phyloP scores from a whole-genome alignment of 2,329 filamentous ascomycete species.

The Arthrobotrys megalospora region DNA sequence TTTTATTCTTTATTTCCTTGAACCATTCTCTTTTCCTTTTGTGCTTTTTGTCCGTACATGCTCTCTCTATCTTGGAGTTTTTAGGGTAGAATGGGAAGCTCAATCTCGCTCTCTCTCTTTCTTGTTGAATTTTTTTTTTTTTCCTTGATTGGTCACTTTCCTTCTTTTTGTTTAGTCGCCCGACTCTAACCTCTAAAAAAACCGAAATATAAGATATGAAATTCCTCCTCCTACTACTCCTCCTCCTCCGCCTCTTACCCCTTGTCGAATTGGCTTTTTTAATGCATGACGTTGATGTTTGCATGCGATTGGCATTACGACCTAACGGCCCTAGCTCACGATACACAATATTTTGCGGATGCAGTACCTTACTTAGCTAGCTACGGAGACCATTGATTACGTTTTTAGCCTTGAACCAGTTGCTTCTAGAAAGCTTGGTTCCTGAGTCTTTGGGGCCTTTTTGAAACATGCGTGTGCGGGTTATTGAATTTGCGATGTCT shows the following conservation, averaged over 20 bases:
- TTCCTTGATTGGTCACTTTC: not conserved
- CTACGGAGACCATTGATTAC: too few species aligned
- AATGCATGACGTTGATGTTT: too few species aligned
- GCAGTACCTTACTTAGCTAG: too few species aligned
- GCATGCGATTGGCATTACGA: too few species aligned
- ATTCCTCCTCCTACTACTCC: not conserved
- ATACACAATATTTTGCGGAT: too few species aligned
- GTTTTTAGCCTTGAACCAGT: too few species aligned
- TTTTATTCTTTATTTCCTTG: constrained; percentile 21
- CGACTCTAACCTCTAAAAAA: not conserved
- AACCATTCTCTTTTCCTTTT: constrained; percentile 21
- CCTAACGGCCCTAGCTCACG: too few species aligned
- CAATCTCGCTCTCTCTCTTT: not conserved
- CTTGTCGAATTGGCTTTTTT: too few species aligned
- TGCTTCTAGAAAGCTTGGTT: too few species aligned
- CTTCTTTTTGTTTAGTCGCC: not conserved
- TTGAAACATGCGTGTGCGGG: not conserved
- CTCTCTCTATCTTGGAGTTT: constrained; percentile 56
- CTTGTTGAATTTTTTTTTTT: not conserved
- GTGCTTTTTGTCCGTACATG: constrained; percentile 13
- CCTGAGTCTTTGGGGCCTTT: too few species aligned
- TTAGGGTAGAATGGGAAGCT: constrained; percentile 52
- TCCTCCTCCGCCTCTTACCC: not conserved
- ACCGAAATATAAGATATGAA: constrained; percentile 21
- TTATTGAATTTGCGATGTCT: too few species aligned